A percentile compares a stretch with the other conserved stretches of the same genome.
These are phyloP conservation scores for Aspergillus sp. DNA, from an alignment of 2,329 filamentous ascomycete genomes.

Conservation along the genomic window DNA sequence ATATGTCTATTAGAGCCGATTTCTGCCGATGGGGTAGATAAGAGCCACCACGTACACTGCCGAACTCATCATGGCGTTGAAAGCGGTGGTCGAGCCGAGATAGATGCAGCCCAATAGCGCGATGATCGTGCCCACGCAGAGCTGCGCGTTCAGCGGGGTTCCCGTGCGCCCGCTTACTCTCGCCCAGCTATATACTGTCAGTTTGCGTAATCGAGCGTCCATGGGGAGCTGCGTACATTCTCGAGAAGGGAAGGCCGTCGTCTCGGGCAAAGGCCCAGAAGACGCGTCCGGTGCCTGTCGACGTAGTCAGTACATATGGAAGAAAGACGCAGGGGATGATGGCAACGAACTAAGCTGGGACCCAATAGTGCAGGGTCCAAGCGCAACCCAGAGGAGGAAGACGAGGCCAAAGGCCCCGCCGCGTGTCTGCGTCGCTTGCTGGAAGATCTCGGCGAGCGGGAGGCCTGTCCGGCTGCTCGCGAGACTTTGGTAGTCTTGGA, in stretches of 20 bases:
- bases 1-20: not conserved
- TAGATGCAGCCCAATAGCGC: slow-evolving; percentile 64
- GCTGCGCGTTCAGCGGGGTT: slow-evolving; percentile 56
- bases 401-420: slow-evolving; percentile 54
- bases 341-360: slow-evolving; percentile 29
- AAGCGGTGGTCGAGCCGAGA: slow-evolving; percentile 65
- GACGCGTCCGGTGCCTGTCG: slow-evolving; percentile 51
- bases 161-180: slow-evolving; percentile 44
- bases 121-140: slow-evolving; percentile 50
- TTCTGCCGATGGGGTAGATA: not conserved
- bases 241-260: slow-evolving; percentile 39
- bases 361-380: slow-evolving; percentile 33
- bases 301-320: not conserved
- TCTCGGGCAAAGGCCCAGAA: slow-evolving; percentile 62
- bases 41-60: slow-evolving; percentile 14
- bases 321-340: slow-evolving; percentile 11
- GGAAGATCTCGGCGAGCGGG: slow-evolving; percentile 67
- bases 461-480: slow-evolving; percentile 44
- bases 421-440: slow-evolving; percentile 52
- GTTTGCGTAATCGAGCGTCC: not conserved
- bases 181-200: slow-evolving; percentile 26
- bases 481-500: slow-evolving; percentile 49
- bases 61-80: slow-evolving; percentile 52
- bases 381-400: slow-evolving; percentile 37
- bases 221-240: slow-evolving; percentile 16